Evolutionary conservation across 2,329 filamentous ascomycete genomes (phyloP).

Genomic region (Nigrospora sphaerica): DNA sequence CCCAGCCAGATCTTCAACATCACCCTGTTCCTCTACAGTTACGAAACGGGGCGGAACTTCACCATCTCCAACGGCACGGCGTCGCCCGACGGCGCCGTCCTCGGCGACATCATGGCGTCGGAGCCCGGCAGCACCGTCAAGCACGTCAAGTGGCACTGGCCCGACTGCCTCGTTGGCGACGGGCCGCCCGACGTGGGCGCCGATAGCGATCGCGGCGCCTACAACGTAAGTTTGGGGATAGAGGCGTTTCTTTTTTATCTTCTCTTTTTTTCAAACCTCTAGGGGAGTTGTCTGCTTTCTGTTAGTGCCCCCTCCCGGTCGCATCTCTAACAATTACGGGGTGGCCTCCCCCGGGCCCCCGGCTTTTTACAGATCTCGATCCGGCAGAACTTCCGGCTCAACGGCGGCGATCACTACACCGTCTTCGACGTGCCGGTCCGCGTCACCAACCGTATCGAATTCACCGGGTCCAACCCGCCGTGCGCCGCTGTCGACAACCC

Average conservation of each 20-base stretch:
- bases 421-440: constrained; percentile 65
- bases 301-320: too few relatives aligned
- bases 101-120: constrained; percentile 56
- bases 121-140: constrained; percentile 65
- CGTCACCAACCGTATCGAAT: constrained; percentile 57
- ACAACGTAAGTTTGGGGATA: constrained; percentile 52
- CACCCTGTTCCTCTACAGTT: constrained; percentile 61
- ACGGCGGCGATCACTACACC: constrained; percentile 57
- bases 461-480: constrained; percentile 29
- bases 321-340: too few relatives aligned
- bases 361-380: constrained; percentile 67
- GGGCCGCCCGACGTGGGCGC: constrained; percentile 34
- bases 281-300: too few relatives aligned
- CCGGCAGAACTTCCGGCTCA: constrained; percentile 62
- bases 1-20: constrained; percentile 55
- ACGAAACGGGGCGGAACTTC: constrained; percentile 56
- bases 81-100: constrained; percentile 40
- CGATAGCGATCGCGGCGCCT: constrained; percentile 49
- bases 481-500: constrained; percentile 47
- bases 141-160: constrained; percentile 67
- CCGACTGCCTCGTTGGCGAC: constrained; percentile 58
- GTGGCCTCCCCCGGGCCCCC: too few relatives aligned
- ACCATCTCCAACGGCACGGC: constrained; percentile 60
- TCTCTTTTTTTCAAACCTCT: too few relatives aligned
- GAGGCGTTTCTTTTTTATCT: too few relatives aligned